Evolutionary conservation across 2,329 filamentous ascomycete species (phyloP).

Genomic region (Lachnellula suecica): DNA sequence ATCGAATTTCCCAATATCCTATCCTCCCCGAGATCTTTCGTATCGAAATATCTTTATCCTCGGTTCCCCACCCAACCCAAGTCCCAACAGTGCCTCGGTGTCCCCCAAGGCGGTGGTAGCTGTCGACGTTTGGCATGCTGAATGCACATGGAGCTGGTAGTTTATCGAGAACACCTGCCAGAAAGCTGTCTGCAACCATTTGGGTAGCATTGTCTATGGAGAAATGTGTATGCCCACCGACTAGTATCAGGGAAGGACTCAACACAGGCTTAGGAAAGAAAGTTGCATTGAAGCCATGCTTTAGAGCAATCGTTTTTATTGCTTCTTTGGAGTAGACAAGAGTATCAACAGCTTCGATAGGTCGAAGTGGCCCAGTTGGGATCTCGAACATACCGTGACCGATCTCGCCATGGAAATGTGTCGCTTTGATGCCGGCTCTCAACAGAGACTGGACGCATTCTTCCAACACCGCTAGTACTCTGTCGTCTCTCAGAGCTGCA

Average conservation of each 20-base stretch:
- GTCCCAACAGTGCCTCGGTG: conserved; percentile 1
- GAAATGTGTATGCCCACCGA: not conserved
- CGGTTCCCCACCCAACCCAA: conserved; percentile 6
- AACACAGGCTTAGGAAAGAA: not conserved
- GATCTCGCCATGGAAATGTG: not conserved
- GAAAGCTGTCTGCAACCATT: not conserved
- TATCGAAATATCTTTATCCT: conserved; percentile 1
- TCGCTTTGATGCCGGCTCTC: not conserved
- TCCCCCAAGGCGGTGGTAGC: conserved; percentile 4
- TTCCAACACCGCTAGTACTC: not conserved
- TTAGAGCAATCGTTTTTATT: not conserved
- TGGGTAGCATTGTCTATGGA: not conserved
- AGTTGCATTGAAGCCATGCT: not conserved
- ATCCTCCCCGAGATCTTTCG: conserved; percentile 4
- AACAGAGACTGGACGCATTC: not conserved
- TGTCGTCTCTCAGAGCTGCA: not conserved
- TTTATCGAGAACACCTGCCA: not conserved
- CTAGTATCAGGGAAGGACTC: not conserved
- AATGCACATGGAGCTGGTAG: not conserved
- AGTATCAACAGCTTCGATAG: not conserved
- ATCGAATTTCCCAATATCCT: conserved; percentile 6
- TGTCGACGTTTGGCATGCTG: conserved; percentile 11
- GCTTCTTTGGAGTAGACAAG: not conserved
- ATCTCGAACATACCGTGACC: not conserved
- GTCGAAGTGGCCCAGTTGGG: not conserved